Conservation (phyloP, 116 monocot species). For the Phalaenopsis hybrid region DNA sequence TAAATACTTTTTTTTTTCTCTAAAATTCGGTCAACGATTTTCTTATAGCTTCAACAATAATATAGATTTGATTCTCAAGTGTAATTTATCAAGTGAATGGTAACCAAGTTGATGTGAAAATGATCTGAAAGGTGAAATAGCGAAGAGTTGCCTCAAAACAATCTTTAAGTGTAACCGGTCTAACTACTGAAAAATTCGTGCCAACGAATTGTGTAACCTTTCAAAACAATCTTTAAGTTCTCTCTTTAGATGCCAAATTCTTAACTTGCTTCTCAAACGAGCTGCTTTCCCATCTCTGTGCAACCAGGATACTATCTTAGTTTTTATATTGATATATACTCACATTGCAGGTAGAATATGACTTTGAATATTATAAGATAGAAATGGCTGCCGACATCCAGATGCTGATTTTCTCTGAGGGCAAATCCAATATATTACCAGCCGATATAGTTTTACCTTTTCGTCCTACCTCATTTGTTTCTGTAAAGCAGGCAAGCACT, state of each 20-base stretch:
- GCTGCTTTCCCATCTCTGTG: too few relatives aligned
- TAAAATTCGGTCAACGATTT: too few relatives aligned
- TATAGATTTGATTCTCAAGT: too few relatives aligned
- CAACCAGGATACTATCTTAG: neutral
- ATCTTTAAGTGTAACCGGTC: neutral
- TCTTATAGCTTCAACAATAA: too few relatives aligned
- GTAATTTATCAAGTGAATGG: too few relatives aligned
- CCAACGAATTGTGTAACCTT: neutral
- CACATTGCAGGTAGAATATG: conserved; percentile 79
- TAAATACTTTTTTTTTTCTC: too few relatives aligned
- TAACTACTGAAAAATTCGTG: neutral
- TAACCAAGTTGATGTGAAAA: too few relatives aligned
- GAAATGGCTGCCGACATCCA: conserved; percentile 82
- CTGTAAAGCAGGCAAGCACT: conserved; percentile 14
- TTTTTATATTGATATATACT: neutral
- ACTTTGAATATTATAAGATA: conserved; percentile 83
- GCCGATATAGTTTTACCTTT: conserved; percentile 79
- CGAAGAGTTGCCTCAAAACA: too few relatives aligned
- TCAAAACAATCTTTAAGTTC: too few relatives aligned
- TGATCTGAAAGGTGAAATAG: too few relatives aligned
- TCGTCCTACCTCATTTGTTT: conserved; percentile 27
- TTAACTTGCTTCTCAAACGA: neutral
- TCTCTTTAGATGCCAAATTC: neutral
- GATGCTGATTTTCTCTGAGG: conserved; percentile 69
- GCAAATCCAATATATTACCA: conserved; percentile 86